Base-by-base conservation (phyloP, 176 grass and related monocot genomes). In the Aegilops umbellulata region DNA sequence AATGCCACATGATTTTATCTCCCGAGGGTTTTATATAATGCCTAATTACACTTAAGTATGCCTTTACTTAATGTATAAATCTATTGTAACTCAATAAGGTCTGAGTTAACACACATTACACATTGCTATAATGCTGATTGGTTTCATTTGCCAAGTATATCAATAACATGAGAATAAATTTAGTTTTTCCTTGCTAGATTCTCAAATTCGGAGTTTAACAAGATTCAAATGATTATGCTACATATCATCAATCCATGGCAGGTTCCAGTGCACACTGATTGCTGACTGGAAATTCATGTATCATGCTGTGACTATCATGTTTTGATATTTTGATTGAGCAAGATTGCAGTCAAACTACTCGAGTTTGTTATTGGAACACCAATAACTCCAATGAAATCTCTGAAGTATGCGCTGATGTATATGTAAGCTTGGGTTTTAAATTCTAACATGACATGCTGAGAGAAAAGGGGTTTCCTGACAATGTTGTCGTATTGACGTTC, bases 391-490 rank as follows among this genome's bases (percentile, higher is more conserved):
- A 35, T 49, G 77, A 81, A 79, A 30, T 80, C 4, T 65, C 47
- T 72, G 74, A 38, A 61, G 20, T 68, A 34, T 11, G 8, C 17
- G 31, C 36, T 81, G 55, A 81, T 76, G 60, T 81, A 17, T 75
- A 66, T 24, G 60, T 55, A 64, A 47, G 26, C 38, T 55, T 80
- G 41, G 12, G 29, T 47, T 84, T 57, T 80, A 71, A 64, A 39
- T 78, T 84, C 41, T 84, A 70, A 53, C 51, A 70, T 81, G 62
- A n/a, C 76, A 81, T 76, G 36, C 44, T 60, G 34, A 76, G 26
- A 77, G 35, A 80, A 72, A 51, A 79, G 58, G 29, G 14, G 12
- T 85, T 81, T 76, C 38, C 41, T 39, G 36, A 10, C 70, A 80
- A 44, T 85, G 25, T 36, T 74, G 25, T 80, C 44, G 32, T 74